Evolutionary conservation across 352 stramenopile species (phyloP), one percentile per base, ranked within the genome.

Genomic region (Globisporangium barbulae): DNA sequence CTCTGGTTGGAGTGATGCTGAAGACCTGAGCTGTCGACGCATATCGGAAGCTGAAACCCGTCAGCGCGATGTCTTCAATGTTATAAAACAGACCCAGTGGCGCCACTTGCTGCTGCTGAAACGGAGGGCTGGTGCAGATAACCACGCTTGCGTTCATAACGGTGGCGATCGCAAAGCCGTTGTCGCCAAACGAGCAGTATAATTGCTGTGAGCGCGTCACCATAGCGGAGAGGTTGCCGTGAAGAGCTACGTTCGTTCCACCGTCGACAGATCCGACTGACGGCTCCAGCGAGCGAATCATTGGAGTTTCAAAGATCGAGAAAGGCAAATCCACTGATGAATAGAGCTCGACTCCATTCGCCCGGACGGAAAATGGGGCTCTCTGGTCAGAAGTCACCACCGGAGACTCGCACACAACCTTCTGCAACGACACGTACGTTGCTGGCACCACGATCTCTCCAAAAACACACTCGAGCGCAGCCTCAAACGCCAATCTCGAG

Each of bases 31-130:
- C 44, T 19, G 67, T 42, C 19, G 30, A 31, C 3, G 48, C 53
- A 47, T 83, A 85, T 15, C 69, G 71, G 42, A 83, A 85, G 6
- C 9, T 44, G 30, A 69, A 81, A 1, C 68, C 61, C 6, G 78
- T 52, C 19, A 17, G 4, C 2, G 69, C 17, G 5, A 76, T 21
- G 61, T 83, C 71, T 4, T 67, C 48, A 1, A 17, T 7, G 42
- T 62, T 45, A 31, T 80, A 75, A 31, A 75, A 71, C 4, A 83
- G 25, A 0, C 72, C 73, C 10, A 85, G 47, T 6, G 61, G 22
- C 19, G 64, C 66, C 1, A 41, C 22, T 10, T 49, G 55, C 19
- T 54, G 21, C 9, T 52, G 25, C 13, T 58, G 33, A 1, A 37
- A 45, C 30, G 68, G 62, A 25, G 75, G 73, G 8, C 72, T 73